phyloP scores from a whole-genome alignment of 139 green algal species.

The Volvox africanus region DNA sequence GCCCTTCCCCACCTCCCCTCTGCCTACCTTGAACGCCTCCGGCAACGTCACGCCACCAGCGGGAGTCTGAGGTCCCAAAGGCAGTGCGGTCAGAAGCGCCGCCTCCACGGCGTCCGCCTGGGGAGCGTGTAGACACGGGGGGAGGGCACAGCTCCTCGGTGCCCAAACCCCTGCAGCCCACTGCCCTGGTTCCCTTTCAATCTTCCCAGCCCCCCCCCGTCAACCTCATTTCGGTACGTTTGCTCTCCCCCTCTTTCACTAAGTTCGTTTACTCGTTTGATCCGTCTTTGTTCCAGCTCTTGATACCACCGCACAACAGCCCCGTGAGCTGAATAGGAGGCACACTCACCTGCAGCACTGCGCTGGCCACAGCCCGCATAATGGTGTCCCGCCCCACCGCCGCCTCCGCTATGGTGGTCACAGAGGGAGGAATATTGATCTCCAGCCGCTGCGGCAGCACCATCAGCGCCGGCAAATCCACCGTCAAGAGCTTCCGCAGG shows the following conservation, averaged over 20 bases:
- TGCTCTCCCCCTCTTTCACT: background rate
- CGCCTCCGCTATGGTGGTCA: conserved; percentile 91
- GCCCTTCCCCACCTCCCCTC: no score
- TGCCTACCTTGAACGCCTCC: conserved; percentile 80
- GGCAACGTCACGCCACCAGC: conserved; percentile 89
- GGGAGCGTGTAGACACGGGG: background rate
- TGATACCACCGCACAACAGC: no score
- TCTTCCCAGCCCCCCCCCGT: no score
- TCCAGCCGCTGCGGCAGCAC: conserved; percentile 91
- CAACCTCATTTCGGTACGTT: background rate
- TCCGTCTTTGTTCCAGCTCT: no score
- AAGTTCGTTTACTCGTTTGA: no score
- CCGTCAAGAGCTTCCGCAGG: conserved; percentile 91
- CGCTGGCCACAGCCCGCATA: conserved; percentile 90
- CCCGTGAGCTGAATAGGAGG: no score
- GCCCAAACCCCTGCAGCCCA: no score
- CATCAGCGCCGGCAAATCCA: conserved; percentile 95
- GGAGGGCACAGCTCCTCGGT: no score
- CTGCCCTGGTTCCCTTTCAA: background rate
- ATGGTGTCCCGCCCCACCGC: conserved; percentile 93
- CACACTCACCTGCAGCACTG: conserved; percentile 80
- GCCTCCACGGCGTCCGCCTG: conserved; percentile 90
- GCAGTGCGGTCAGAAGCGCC: conserved; percentile 85
- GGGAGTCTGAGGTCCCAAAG: conserved; percentile 85
- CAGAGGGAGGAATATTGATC: conserved; percentile 91